phyloP scores from a whole-genome alignment of 768 basidiomycete species.

The Leucosporidium scottii region DNA sequence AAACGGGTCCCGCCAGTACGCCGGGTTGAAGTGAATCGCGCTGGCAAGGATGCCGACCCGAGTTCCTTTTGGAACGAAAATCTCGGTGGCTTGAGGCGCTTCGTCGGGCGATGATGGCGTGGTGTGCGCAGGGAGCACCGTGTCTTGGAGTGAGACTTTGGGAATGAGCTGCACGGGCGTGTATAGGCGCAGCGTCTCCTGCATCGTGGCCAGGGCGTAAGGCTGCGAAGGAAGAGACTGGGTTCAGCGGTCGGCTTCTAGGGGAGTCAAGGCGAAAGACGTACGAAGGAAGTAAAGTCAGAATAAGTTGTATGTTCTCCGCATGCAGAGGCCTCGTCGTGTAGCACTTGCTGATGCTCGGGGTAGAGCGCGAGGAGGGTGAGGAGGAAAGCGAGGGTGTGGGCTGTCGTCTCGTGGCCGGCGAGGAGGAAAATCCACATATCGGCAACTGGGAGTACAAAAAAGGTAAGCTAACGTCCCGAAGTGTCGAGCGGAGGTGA shows the following conservation, averaged over 20 bases:
- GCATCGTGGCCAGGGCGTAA: constrained; percentile 22
- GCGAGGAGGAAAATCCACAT: constrained; percentile 51
- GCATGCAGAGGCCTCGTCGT: constrained; percentile 46
- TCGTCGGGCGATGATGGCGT: neutral
- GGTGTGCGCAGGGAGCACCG: constrained; percentile 6
- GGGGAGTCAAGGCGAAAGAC: neutral
- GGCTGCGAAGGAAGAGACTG: neutral
- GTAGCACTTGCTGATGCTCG: constrained; percentile 50
- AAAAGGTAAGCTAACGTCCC: no score
- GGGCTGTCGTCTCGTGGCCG: constrained; percentile 54
- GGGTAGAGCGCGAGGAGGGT: constrained; percentile 49
- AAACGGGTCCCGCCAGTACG: constrained; percentile 28
- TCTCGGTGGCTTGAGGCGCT: neutral
- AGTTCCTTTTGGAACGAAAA: constrained; percentile 21
- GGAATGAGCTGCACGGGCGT: constrained; percentile 30
- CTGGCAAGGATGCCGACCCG: constrained; percentile 22
- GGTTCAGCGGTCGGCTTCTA: neutral
- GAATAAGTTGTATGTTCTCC: neutral
- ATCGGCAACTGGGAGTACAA: constrained; percentile 39
- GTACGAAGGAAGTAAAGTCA: neutral
- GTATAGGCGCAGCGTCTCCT: constrained; percentile 31
- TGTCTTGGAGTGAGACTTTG: constrained; percentile 20
- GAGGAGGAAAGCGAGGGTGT: constrained; percentile 49
- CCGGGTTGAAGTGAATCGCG: constrained; percentile 31
- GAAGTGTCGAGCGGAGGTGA: no score